phyloP scores from a whole-genome alignment of 208 protist genomes.

The Leishmania turanica region DNA sequence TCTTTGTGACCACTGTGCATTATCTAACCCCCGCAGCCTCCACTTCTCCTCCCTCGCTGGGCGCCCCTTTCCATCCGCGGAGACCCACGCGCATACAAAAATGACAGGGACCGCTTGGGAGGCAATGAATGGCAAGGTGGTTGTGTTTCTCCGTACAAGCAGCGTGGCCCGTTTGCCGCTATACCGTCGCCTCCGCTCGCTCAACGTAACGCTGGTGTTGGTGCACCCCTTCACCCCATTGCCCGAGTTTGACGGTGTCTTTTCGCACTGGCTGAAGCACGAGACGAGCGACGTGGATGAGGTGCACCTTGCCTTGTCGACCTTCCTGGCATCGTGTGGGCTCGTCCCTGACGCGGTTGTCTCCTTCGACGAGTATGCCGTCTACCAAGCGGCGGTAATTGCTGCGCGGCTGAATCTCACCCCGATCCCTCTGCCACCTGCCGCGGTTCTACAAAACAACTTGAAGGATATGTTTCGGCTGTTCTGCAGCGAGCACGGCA shows the following conservation, averaged over 20 bases:
- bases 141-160: conserved; percentile 77
- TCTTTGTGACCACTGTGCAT: neutral
- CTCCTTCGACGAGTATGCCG: conserved; percentile 86
- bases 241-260: conserved; percentile 47
- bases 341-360: conserved; percentile 60
- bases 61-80: neutral
- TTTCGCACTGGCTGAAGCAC: conserved; percentile 48
- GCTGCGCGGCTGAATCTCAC: conserved; percentile 32
- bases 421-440: conserved; percentile 52
- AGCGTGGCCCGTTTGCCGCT: conserved; percentile 63
- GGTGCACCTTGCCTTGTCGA: conserved; percentile 31
- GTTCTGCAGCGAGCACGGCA: conserved; percentile 43
- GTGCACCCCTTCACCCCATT: conserved; percentile 44
- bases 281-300: conserved; percentile 57
- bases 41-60: neutral
- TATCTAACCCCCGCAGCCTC: neutral
- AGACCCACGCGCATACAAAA: neutral
- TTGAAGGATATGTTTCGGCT: conserved; percentile 64
- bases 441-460: conserved; percentile 45
- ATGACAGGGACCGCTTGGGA: neutral
- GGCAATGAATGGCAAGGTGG: conserved; percentile 52
- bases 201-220: conserved; percentile 52
- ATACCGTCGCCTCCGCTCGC: conserved; percentile 52
- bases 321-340: conserved; percentile 26
- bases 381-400: conserved; percentile 62